Conservation (phyloP, 352 stramenopile species). For the Stephanocyclus meneghinianus region DNA sequence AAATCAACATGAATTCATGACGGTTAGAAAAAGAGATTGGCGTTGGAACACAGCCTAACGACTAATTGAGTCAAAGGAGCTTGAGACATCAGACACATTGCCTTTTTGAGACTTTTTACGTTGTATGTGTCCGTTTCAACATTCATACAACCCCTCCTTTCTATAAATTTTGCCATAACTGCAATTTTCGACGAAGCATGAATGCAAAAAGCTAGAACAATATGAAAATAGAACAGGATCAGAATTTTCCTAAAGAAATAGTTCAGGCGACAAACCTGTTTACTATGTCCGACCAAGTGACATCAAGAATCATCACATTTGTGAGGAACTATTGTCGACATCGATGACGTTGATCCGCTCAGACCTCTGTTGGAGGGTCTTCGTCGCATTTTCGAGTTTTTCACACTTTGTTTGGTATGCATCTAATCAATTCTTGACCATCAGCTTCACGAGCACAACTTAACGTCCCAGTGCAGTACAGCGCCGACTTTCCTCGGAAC, state of each 20-base stretch:
- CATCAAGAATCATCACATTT: constrained; percentile 1
- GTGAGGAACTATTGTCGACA: no score
- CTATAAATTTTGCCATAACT: background rate
- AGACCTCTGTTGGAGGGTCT: background rate
- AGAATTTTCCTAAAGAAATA: no score
- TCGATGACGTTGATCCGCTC: background rate
- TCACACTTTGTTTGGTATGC: constrained; percentile 15
- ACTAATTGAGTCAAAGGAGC: background rate
- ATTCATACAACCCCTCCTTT: constrained; percentile 2
- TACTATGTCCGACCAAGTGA: background rate
- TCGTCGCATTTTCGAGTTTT: constrained; percentile 11
- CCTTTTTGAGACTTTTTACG: background rate
- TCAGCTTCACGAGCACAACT: constrained; percentile 44
- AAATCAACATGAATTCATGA: no score
- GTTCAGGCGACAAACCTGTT: no score
- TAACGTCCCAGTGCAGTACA: constrained; percentile 80
- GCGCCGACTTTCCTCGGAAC: constrained; percentile 89
- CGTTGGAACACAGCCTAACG: background rate
- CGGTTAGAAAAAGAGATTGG: background rate
- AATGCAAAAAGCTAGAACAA: background rate
- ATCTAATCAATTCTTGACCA: constrained; percentile 31
- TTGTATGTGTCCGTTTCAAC: background rate
- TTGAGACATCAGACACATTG: background rate
- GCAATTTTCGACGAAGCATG: background rate
- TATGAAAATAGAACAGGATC: no score